Evolutionary conservation across 2,329 filamentous ascomycete genomes (phyloP), one percentile per base, ranked within the genome.

Genomic region (Penicillium sp.): DNA sequence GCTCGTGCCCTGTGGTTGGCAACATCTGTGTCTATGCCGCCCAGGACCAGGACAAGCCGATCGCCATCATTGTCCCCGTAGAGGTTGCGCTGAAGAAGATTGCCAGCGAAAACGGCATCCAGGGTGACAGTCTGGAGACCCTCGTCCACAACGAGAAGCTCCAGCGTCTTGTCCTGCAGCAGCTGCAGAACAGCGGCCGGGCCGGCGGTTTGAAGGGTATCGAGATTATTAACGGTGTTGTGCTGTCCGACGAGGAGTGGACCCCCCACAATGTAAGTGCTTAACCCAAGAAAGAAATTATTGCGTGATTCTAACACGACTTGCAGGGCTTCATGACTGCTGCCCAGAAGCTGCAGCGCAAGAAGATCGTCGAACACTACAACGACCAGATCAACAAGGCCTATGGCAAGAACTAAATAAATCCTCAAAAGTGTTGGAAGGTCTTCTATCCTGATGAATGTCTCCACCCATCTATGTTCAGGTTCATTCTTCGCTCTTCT

Each of bases 21-120:
- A 96, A 96, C 78, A 87, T 97, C 71, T 95, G 95, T 81, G 84
- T 96, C 43, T 90, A 95, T 70, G 93, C 91, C 43, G 89, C 91
- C 57, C 77, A 84, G 63, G 84, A 89, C 65, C 85, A 91, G 74
- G 82, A 85, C 60, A 90, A 90, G 70, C 91, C 93, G 8, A 83
- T 97, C 57, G 93, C 92, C 35, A 85, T 97, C 66, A 88, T 97
- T 83, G 82, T 86, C 2, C 84, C 84, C 4, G 76, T 80, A 6
- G 84, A 87, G 70, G 73, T 78, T 4, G 79, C 80, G 7, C 72
- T 86, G 59, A 83, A 84, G 76, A 81, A 84, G 68, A 59, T 86
- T 39, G 84, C 84, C 4, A 73, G 71, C 19, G 76, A 82, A 19
- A 79, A 81, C 49, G 88, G 87, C 43, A 84, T 96, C 54, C 53